These are phyloP conservation scores for Populus hybrid DNA, from an alignment of 441 rosid species.

Conservation along the genomic window DNA sequence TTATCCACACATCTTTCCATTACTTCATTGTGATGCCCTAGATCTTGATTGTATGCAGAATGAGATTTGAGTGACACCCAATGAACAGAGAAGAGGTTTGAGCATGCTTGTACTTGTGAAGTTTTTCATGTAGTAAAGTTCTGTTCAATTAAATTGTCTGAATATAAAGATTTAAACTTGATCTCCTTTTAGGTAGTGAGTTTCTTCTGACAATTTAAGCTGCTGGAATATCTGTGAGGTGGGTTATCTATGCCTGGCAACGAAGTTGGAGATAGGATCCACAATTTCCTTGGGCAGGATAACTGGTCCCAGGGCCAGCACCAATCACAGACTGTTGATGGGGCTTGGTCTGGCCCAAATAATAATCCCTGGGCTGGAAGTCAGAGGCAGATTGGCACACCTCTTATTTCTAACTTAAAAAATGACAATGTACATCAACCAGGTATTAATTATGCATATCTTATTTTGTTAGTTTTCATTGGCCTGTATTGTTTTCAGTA, in stretches of 20 bases:
- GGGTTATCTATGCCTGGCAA: slow-evolving; percentile 87
- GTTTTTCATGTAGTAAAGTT: not conserved
- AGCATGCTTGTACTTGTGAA: not conserved
- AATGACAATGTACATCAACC: slow-evolving; percentile 35
- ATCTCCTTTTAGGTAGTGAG: slow-evolving; percentile 1
- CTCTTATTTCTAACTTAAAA: slow-evolving; percentile 25
- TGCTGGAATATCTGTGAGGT: slow-evolving; percentile 26
- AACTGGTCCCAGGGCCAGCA: slow-evolving; percentile 56
- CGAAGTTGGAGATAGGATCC: slow-evolving; percentile 81
- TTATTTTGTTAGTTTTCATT: not conserved
- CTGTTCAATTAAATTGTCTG: not conserved
- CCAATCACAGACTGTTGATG: slow-evolving; percentile 50
- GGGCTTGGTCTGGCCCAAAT: slow-evolving; percentile 56
- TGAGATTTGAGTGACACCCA: not conserved
- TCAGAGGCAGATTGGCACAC: slow-evolving; percentile 55
- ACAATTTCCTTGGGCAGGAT: slow-evolving; percentile 74
- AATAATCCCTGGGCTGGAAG: slow-evolving; percentile 50
- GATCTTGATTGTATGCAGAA: not conserved
- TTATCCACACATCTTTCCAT: not conserved
- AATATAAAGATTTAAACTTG: not conserved
- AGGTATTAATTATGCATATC: slow-evolving; percentile 42
- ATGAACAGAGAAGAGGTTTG: not conserved
- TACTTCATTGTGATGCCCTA: not conserved
- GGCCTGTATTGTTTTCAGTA: not conserved
- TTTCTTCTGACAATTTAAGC: slow-evolving; percentile 22